phyloP scores from a whole-genome alignment of 495 filamentous ascomycete genomes.

The Evernia prunastri region DNA sequence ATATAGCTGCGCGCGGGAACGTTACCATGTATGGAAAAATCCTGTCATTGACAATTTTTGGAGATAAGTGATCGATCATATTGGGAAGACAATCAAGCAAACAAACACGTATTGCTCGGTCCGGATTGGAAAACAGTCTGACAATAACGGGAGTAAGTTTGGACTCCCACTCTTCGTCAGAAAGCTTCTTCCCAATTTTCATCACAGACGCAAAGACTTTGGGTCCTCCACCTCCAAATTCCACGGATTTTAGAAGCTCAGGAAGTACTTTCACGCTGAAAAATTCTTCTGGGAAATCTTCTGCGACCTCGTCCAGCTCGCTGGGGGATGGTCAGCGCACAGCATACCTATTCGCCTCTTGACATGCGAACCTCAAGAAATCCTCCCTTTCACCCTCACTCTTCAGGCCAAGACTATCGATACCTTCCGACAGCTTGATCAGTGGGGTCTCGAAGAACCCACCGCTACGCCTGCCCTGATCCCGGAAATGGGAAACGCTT shows the following conservation, averaged over 20 bases:
- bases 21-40: conserved; percentile 88
- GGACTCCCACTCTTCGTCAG: conserved; percentile 81
- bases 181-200: conserved; percentile 80
- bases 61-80: conserved; percentile 87
- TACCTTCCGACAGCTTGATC: conserved; percentile 83
- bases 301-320: conserved; percentile 76
- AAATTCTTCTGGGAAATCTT: conserved; percentile 95
- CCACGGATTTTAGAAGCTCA: conserved; percentile 91
- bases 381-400: conserved; percentile 73
- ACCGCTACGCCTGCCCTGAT: conserved; percentile 75
- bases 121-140: conserved; percentile 82
- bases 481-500: conserved; percentile 78
- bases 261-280: conserved; percentile 96
- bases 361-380: conserved; percentile 64
- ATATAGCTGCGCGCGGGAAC: conserved; percentile 7
- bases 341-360: not conserved
- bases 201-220: conserved; percentile 84
- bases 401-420: conserved; percentile 88
- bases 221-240: conserved; percentile 92
- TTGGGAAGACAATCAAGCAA: conserved; percentile 79
- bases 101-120: conserved; percentile 87
- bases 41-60: conserved; percentile 89
- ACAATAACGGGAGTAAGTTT: conserved; percentile 81
- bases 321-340: conserved; percentile 38
- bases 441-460: conserved; percentile 89